A percentile compares a stretch with the other conserved stretches of the same genome.
phyloP scores from a whole-genome alignment of 2,329 filamentous ascomycete genomes.

The Pyrenochaeta sp. region DNA sequence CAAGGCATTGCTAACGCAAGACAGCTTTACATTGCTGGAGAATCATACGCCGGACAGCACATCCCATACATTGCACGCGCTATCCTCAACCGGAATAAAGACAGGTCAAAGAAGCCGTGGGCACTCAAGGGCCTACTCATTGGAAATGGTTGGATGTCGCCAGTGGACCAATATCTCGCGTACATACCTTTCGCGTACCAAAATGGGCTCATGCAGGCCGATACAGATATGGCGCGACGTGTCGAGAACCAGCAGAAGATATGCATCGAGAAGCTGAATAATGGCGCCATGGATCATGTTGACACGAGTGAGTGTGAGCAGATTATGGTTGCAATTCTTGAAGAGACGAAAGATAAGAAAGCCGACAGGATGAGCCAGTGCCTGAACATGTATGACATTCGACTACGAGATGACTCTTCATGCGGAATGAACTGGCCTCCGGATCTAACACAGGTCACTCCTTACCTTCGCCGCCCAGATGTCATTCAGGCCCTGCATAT shows the following conservation, averaged over 20 bases:
- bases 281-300: constrained; percentile 68
- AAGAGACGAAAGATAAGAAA: constrained; percentile 66
- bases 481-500: constrained; percentile 84
- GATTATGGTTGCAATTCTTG: constrained; percentile 77
- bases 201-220: constrained; percentile 74
- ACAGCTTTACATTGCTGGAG: constrained; percentile 91
- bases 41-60: constrained; percentile 96
- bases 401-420: constrained; percentile 78
- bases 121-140: constrained; percentile 86
- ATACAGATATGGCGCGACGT: constrained; percentile 68
- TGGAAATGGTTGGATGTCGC: constrained; percentile 97
- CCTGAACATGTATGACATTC: constrained; percentile 96
- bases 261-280: constrained; percentile 70
- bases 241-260: constrained; percentile 74
- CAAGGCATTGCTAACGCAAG: constrained; percentile 21
- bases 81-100: constrained; percentile 85
- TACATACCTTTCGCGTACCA: constrained; percentile 86
- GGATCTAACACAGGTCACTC: constrained; percentile 78
- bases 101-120: constrained; percentile 67
- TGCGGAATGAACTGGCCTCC: constrained; percentile 99
- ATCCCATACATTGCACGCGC: constrained; percentile 96
- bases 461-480: constrained; percentile 84
- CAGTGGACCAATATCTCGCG: constrained; percentile 85
- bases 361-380: constrained; percentile 68
- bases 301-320: constrained; percentile 76